Percentiles rank a stretch among this genome's conserved stretches.
These are phyloP conservation scores for Nigrospora osmanthi DNA, from an alignment of 2,329 filamentous ascomycete species.

Conservation along the genomic window DNA sequence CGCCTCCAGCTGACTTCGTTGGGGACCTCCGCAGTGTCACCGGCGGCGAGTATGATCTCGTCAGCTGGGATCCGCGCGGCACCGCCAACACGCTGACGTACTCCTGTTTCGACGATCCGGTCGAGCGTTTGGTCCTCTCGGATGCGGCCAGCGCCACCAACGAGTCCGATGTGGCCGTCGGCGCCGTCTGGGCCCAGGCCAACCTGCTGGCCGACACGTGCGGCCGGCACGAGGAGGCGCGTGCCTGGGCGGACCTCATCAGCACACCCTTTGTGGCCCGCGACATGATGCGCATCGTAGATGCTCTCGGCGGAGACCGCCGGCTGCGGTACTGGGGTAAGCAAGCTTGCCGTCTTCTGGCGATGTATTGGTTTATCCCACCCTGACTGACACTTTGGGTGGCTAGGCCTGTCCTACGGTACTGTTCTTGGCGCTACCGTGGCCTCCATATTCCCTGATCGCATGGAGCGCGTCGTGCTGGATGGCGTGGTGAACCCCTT, in stretches of 20 bases:
- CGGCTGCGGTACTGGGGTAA: conserved; percentile 27
- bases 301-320: conserved; percentile 27
- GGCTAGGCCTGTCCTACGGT: conserved; percentile 30
- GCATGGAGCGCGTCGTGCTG: conserved; percentile 27
- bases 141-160: background rate
- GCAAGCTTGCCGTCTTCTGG: background rate
- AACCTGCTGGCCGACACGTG: conserved; percentile 11
- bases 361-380: background rate
- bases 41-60: conserved; percentile 12
- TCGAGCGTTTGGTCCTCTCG: conserved; percentile 1
- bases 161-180: conserved; percentile 6
- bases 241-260: conserved; percentile 14
- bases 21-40: conserved; percentile 4
- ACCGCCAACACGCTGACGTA: conserved; percentile 12
- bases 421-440: conserved; percentile 28
- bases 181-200: conserved; percentile 9
- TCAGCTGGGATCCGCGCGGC: conserved; percentile 14
- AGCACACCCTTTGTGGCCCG: conserved; percentile 25
- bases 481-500: conserved; percentile 26
- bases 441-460: conserved; percentile 32
- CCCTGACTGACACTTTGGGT: too few relatives aligned
- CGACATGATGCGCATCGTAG: conserved; percentile 29
- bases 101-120: conserved; percentile 6
- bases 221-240: background rate
- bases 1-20: background rate